Evolutionary conservation across 2,329 filamentous ascomycete species (phyloP).

Genomic region (Fonsecaea multimorphosa): DNA sequence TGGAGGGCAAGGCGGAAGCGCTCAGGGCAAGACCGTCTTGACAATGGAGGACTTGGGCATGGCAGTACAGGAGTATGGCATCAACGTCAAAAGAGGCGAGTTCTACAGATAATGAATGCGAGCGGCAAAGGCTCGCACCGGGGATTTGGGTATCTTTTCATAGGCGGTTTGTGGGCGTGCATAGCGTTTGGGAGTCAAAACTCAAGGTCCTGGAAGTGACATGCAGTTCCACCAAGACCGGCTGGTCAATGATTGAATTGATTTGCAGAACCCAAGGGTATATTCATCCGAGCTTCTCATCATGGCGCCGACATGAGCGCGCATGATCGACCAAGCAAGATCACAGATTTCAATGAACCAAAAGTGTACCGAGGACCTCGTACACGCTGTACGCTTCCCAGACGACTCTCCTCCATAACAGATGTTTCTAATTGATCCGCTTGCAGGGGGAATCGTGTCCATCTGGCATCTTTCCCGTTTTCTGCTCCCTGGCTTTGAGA

Average conservation of each 20-base stretch:
- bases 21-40: constrained; percentile 86
- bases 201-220: background rate
- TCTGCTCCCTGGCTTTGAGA: background rate
- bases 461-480: background rate
- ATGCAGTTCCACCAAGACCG: background rate
- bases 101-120: constrained; percentile 78
- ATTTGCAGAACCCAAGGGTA: background rate
- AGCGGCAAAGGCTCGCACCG: background rate
- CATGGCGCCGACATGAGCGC: background rate
- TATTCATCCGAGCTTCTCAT: background rate
- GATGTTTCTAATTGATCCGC: background rate
- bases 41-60: constrained; percentile 99
- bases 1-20: constrained; percentile 81
- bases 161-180: constrained; percentile 5
- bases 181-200: constrained; percentile 21
- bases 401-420: background rate
- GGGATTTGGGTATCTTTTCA: background rate
- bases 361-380: too few relatives aligned
- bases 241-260: background rate
- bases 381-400: background rate
- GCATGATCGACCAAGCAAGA: background rate
- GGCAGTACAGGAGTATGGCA: constrained; percentile 96
- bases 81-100: constrained; percentile 96
- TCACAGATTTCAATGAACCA: background rate
- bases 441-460: background rate